Conservation (phyloP, 139 green algal species). For the Asterochloris erici region DNA sequence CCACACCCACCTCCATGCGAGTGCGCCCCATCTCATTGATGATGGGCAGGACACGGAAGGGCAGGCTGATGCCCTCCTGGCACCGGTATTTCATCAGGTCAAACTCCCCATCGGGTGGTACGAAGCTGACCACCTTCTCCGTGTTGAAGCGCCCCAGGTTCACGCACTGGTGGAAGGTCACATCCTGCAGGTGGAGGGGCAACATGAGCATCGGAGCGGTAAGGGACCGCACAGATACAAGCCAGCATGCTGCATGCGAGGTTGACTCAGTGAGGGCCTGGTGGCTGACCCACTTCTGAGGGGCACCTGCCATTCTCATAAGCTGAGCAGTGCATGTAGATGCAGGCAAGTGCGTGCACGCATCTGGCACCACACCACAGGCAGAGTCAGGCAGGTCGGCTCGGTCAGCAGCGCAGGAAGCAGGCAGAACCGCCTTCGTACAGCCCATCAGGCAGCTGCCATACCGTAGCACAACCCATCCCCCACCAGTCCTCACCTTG, state of each 20-base stretch:
- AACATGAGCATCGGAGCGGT: not conserved
- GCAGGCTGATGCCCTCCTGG: constrained; percentile 71
- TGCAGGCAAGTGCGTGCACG: too few relatives aligned
- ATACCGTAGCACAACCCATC: too few relatives aligned
- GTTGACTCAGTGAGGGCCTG: too few relatives aligned
- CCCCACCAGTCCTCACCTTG: constrained; percentile 26
- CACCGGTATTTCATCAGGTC: constrained; percentile 88
- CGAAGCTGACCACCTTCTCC: constrained; percentile 84
- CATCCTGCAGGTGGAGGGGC: constrained; percentile 51
- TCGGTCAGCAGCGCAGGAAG: too few relatives aligned
- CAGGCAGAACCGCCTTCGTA: too few relatives aligned
- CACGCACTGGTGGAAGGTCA: constrained; percentile 95
- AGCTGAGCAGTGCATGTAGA: too few relatives aligned
- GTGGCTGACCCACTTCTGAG: too few relatives aligned
- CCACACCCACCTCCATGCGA: constrained; percentile 63
- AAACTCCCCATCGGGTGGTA: constrained; percentile 96
- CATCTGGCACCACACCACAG: too few relatives aligned
- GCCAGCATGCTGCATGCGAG: too few relatives aligned
- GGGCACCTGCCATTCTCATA: too few relatives aligned
- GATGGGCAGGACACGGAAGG: constrained; percentile 87
- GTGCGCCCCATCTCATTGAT: constrained; percentile 92
- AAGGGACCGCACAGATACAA: not conserved
- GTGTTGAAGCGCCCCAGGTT: constrained; percentile 81
- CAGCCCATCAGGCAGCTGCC: too few relatives aligned
- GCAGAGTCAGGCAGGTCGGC: too few relatives aligned